Base-by-base conservation (phyloP, 352 stramenopile species). In the Phytophthora melonis region DNA sequence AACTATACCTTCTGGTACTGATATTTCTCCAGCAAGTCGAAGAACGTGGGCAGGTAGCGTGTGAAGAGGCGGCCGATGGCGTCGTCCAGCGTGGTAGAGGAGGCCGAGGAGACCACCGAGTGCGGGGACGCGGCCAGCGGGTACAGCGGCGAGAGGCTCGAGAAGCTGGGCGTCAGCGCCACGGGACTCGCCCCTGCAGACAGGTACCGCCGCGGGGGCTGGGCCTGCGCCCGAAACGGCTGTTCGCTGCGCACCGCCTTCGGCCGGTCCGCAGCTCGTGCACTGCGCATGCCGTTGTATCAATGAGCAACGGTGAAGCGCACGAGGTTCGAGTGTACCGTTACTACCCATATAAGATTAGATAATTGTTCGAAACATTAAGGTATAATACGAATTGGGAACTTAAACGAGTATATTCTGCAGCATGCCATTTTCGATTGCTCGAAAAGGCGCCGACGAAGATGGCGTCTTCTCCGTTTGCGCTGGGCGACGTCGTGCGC, bases 11-110 rank as follows among this genome's bases (percentile, higher is more conserved):
- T 85, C 23, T 90, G 74, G 61, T 87, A 91, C 60, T 91, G 84
- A 57, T 79, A 89, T 52, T 89, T 87, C 27, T 84, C 77, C 54
- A 91, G 72, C 36, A 87, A 66, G 19, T 91, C 84, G 36, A 91
- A 90, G 65, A 89, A 91, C 3, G 66, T 82, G 16, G 84, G 84
- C 39, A 90, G 32, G 71, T 81, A 89, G 18, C 68, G 84, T 58
- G 73, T 88, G 62, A 87, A 89, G 50, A 89, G 70, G 16, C 71
- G 69, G 8, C 81, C 70, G 50, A 91, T 47, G 25, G 77, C 81
- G 65, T 91, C 81, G 61, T 91, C 81, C 58, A 88, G 58, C 56
- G 49, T 61, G 23, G 18, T 75, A 27, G 55, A 73, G 5, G 63
- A 70, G 3, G 68, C 36, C 9, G 70, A 67, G 19, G 74, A 74